phyloP scores from a whole-genome alignment of 2,329 filamentous ascomycete species.

The Cordyceps militaris region DNA sequence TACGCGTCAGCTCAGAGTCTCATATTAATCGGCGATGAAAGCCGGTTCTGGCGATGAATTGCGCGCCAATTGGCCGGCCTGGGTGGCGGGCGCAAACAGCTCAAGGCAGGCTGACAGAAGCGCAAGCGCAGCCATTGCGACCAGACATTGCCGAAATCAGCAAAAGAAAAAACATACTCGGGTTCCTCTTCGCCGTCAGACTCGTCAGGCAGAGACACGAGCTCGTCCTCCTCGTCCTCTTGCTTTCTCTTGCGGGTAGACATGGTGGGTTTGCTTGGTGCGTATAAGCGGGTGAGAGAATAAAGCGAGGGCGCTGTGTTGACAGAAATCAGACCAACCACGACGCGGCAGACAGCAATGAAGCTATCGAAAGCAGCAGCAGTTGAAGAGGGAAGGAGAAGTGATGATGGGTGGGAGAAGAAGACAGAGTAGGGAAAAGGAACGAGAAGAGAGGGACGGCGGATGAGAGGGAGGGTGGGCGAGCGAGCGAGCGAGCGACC shows the following conservation, averaged over 20 bases:
- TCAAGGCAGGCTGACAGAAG: not conserved
- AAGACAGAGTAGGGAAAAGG: slow-evolving; percentile 9
- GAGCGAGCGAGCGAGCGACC: slow-evolving; percentile 12
- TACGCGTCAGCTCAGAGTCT: slow-evolving; percentile 6
- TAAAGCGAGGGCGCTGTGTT: not conserved
- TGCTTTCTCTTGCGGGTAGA: slow-evolving; percentile 48
- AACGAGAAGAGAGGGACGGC: slow-evolving; percentile 18
- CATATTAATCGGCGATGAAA: not conserved
- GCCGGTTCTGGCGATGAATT: not conserved
- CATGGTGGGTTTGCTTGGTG: slow-evolving; percentile 25
- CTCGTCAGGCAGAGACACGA: slow-evolving; percentile 47
- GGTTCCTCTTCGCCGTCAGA: slow-evolving; percentile 46
- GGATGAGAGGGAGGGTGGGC: slow-evolving; percentile 20
- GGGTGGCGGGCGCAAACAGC: slow-evolving; percentile 4
- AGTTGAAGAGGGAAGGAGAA: not conserved
- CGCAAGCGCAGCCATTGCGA: slow-evolving; percentile 3
- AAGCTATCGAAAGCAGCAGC: not conserved
- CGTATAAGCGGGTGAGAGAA: slow-evolving; percentile 8
- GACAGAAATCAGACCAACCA: not conserved
- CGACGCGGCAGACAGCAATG: not conserved
- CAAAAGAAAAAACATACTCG: slow-evolving; percentile 36
- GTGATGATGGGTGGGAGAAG: slow-evolving; percentile 7
- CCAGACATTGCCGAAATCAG: not conserved
- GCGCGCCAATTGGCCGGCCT: not conserved
- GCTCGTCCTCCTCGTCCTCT: slow-evolving; percentile 44